Conservation (phyloP, 2,329 filamentous ascomycete genomes). For the Periconia sp. region DNA sequence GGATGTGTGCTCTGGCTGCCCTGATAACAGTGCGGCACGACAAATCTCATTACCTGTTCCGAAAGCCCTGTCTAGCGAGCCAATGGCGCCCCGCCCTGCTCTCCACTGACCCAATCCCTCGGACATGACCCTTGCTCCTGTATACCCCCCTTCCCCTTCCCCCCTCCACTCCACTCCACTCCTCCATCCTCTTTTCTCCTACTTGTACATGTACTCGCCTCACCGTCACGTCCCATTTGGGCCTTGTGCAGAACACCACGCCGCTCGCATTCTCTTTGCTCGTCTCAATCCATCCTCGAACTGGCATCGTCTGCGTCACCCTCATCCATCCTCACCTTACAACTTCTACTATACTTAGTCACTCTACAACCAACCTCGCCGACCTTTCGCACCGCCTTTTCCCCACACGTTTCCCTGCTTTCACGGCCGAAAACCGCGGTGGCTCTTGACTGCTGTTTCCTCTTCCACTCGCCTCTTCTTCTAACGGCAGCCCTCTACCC, state of each 20-base stretch:
- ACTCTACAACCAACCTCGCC: constrained; percentile 13
- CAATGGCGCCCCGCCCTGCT: constrained; percentile 1
- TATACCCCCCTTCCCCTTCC: no score
- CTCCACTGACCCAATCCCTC: neutral
- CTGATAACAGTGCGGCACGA: constrained; percentile 13
- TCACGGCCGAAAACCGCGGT: no score
- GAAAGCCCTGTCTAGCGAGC: constrained; percentile 1
- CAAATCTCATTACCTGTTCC: constrained; percentile 13
- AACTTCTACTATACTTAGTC: neutral
- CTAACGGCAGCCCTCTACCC: neutral
- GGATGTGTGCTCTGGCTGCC: neutral
- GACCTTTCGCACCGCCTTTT: constrained; percentile 9
- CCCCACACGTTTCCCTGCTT: constrained; percentile 1
- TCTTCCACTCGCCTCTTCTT: no score
- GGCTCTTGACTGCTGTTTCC: no score
- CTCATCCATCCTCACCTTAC: constrained; percentile 9
- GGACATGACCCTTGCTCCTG: constrained; percentile 3
- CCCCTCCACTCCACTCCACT: no score
- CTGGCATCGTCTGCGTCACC: constrained; percentile 6
- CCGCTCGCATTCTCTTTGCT: constrained; percentile 16
- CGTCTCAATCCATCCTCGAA: neutral
- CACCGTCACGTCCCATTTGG: constrained; percentile 3
- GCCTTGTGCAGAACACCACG: constrained; percentile 8
- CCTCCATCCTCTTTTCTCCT: no score
- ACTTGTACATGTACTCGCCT: no score